These are phyloP conservation scores for Coccomyxa sp. DNA, from an alignment of 139 green algal species.

Conservation along the genomic window DNA sequence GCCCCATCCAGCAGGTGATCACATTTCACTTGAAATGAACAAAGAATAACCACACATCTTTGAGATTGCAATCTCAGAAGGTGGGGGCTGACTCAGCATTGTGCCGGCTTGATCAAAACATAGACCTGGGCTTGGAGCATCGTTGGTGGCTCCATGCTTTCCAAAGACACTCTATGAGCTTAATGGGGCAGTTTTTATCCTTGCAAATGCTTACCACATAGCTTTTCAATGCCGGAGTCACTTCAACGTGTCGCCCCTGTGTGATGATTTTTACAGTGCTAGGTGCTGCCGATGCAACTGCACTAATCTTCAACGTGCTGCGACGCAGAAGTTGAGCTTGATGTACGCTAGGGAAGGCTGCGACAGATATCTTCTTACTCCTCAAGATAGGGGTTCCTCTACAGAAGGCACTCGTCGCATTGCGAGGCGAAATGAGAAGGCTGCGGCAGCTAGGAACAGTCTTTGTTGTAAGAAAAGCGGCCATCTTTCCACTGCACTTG, in stretches of 20 bases:
- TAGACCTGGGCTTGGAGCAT: background rate
- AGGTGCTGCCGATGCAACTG: background rate
- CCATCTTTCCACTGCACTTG: background rate
- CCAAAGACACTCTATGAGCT: too few species aligned
- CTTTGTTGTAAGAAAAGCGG: too few species aligned
- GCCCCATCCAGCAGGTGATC: background rate
- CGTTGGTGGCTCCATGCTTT: too few species aligned
- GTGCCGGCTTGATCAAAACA: background rate
- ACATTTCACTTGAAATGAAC: background rate
- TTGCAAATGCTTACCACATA: constrained; percentile 31
- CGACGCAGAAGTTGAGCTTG: too few species aligned
- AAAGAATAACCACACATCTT: background rate
- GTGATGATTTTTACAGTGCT: constrained; percentile 39
- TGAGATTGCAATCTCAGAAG: too few species aligned
- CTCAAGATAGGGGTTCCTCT: too few species aligned
- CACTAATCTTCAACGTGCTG: background rate
- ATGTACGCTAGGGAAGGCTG: too few species aligned
- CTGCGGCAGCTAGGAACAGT: too few species aligned
- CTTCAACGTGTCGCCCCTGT: constrained; percentile 44
- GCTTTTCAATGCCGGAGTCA: constrained; percentile 51
- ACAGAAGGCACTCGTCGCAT: too few species aligned
- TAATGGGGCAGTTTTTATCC: too few species aligned
- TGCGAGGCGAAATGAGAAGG: too few species aligned
- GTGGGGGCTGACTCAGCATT: background rate
- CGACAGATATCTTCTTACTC: too few species aligned